Evolutionary conservation across 2,329 filamentous ascomycete species (phyloP), one percentile per base, ranked within the genome.

Genomic region (Pestalotiopsis sp.): DNA sequence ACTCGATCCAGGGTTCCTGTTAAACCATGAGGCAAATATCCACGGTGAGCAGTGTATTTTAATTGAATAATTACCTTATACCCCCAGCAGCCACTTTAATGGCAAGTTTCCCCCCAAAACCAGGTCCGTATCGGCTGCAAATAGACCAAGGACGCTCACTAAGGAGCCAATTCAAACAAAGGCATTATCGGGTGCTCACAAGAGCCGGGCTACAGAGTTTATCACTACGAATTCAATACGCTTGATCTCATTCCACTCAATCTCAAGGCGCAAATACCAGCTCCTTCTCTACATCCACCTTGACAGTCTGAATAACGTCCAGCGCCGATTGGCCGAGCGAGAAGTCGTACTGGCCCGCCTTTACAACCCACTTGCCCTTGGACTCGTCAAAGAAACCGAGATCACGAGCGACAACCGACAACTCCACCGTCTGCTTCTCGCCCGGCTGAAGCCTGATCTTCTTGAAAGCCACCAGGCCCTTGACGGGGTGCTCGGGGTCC

Each of bases 391-490:
- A 80, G 25, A 74, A 75, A 0, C 77, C 76, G 6, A 79, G 39
- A 6, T 80, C 78, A n/a, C 73, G 70, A 1, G 69, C 66, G 1
- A 59, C 25, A 0, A 76, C 72, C 0, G 31, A 13, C 3, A 80
- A 45, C 0, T 68, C 49, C 0, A 76, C 72, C 0, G 39, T 67
- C 20, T 65, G 67, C 4, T 64, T 70, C 57, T 78, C 75, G 0
- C 74, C 71, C 0, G 78, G 38, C 11, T 71, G 61, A 1, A 79
- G 41, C 3, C 61, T 69, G 0, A 78, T 69, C 72, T 80, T 80
- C 6, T 73, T 61, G 36, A 80, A 80, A 1, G 73, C 78, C 5
- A 76, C 74, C 0, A 80, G 76, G 7, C 70, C 49, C 66, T 80
- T 80, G 20, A 76, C 52, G 0, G 78, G 78, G 31, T 78, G 74